These are phyloP conservation scores for Grosmannia penicillata DNA, from an alignment of 2,329 filamentous ascomycete species.

Conservation along the genomic window DNA sequence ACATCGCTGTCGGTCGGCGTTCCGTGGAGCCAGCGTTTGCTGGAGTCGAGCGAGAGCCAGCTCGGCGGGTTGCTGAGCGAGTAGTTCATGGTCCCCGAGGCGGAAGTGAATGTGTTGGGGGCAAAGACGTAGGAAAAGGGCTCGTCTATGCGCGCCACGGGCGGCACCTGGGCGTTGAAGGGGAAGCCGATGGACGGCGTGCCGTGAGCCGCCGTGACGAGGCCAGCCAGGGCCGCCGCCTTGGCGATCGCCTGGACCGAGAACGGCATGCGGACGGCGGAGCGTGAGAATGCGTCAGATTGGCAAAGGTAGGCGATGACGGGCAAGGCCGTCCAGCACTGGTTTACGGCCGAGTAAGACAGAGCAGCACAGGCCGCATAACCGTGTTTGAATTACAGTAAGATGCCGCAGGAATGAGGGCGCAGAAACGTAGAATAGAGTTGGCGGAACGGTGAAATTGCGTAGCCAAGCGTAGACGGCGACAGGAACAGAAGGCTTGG, in stretches of 20 bases:
- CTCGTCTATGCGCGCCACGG: conserved; percentile 54
- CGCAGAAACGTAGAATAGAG: too few relatives aligned
- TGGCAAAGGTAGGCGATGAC: background rate
- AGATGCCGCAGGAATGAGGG: too few relatives aligned
- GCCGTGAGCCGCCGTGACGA: conserved; percentile 12
- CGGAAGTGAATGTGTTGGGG: conserved; percentile 55
- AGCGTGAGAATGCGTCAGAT: background rate
- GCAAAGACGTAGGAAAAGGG: conserved; percentile 61
- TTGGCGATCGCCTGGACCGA: background rate
- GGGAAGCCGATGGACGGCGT: conserved; percentile 45
- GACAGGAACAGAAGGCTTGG: too few relatives aligned
- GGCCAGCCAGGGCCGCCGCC: conserved; percentile 6
- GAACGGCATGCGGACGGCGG: background rate
- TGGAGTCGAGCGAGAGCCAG: conserved; percentile 62
- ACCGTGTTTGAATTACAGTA: too few relatives aligned
- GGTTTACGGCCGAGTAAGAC: background rate
- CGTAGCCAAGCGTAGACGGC: too few relatives aligned
- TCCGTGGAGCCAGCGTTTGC: conserved; percentile 51
- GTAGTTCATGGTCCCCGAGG: conserved; percentile 41
- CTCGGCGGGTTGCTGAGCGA: conserved; percentile 47
- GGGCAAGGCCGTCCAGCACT: background rate
- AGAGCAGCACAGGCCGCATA: background rate
- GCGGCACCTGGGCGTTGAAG: conserved; percentile 72
- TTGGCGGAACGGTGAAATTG: too few relatives aligned
- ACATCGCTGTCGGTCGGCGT: conserved; percentile 44